Percentiles rank a stretch among this genome's conserved stretches.
Evolutionary conservation across 2,329 filamentous ascomycete genomes (phyloP).

Genomic region (Myriosclerotinia curreyana): DNA sequence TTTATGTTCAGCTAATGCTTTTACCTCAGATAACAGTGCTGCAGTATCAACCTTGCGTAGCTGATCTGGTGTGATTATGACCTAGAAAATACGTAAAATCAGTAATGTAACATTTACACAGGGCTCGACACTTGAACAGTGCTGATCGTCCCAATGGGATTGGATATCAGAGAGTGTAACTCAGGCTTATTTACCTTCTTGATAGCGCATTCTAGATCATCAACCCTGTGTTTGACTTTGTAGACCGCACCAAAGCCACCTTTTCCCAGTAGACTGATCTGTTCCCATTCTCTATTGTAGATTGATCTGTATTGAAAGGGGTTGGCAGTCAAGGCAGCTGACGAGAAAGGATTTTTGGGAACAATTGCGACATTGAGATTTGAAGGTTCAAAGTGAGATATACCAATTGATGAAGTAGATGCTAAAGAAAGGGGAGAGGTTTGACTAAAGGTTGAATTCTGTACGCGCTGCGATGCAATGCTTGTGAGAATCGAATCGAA

Average conservation of each 20-base stretch:
- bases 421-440: neutral
- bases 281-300: constrained; percentile 20
- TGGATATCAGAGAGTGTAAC: neutral
- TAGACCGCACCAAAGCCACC: constrained; percentile 66
- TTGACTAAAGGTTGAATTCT: neutral
- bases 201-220: constrained; percentile 60
- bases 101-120: neutral
- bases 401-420: constrained; percentile 7
- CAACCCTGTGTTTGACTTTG: constrained; percentile 58
- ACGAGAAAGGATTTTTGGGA: constrained; percentile 21
- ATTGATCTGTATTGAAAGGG: constrained; percentile 17
- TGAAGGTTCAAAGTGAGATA: constrained; percentile 16
- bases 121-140: neutral
- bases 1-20: constrained; percentile 59
- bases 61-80: constrained; percentile 48
- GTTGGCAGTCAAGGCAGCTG: constrained; percentile 15
- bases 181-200: constrained; percentile 47
- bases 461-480: constrained; percentile 26
- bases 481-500: constrained; percentile 35
- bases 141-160: neutral
- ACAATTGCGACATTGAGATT: neutral
- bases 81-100: constrained; percentile 34
- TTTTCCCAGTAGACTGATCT: constrained; percentile 57
- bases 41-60: constrained; percentile 20
- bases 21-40: constrained; percentile 47